These are phyloP conservation scores for Diplodia scrobiculata DNA, from an alignment of 2,329 filamentous ascomycete genomes.

Conservation along the genomic window DNA sequence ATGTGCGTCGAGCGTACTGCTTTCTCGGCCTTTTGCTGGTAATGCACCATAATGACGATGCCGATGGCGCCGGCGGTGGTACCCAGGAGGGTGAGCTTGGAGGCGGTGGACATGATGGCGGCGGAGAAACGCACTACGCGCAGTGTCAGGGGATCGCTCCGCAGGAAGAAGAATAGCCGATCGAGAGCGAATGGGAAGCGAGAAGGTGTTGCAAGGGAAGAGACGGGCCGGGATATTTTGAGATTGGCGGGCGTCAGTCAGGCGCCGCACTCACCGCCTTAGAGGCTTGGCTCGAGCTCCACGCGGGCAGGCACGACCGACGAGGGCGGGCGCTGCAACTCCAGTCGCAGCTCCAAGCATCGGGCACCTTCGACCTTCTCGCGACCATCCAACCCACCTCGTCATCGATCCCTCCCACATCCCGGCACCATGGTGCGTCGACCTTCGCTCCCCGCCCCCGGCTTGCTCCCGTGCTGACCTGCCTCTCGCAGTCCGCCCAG, in stretches of 20 bases:
- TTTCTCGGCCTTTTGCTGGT: constrained; percentile 81
- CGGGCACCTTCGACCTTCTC: constrained; percentile 24
- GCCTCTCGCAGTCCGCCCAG: constrained; percentile 75
- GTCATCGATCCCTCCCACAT: constrained; percentile 8
- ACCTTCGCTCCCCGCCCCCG: background rate
- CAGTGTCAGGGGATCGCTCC: background rate
- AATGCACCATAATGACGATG: constrained; percentile 85
- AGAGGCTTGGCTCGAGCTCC: constrained; percentile 28
- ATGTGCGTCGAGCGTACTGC: constrained; percentile 59
- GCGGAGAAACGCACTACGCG: background rate
- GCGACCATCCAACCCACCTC: constrained; percentile 17
- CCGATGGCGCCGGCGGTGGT: constrained; percentile 74
- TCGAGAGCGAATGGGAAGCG: background rate
- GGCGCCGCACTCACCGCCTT: constrained; percentile 23
- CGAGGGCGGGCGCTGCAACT: constrained; percentile 10
- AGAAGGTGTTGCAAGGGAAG: constrained; percentile 13
- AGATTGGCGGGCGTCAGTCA: constrained; percentile 15
- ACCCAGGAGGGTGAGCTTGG: constrained; percentile 78
- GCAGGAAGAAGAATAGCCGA: background rate
- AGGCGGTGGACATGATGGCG: constrained; percentile 76
- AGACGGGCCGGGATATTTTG: constrained; percentile 4
- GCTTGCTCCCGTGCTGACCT: constrained; percentile 35
- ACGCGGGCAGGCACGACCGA: constrained; percentile 23
- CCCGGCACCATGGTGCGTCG: constrained; percentile 28
- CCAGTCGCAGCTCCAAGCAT: constrained; percentile 15